Evolutionary conservation across 306 rosid genomes (phyloP).

Genomic region (Cucumis hystrix): DNA sequence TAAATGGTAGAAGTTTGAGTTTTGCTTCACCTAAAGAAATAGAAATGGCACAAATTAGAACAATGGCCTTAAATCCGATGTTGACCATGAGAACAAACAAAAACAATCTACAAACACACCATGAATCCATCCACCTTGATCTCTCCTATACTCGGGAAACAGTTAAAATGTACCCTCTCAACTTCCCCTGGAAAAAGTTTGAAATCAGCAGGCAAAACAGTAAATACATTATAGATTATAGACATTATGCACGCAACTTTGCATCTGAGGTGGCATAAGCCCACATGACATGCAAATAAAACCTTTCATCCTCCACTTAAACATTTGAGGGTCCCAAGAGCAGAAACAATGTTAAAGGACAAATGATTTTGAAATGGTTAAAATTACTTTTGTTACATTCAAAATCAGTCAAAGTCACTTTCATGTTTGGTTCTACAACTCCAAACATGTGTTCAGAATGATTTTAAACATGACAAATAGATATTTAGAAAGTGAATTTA

Average conservation of each 20-base stretch:
- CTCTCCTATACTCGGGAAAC: slow-evolving; percentile 51
- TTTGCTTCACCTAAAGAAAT: slow-evolving; percentile 43
- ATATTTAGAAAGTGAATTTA: too few relatives aligned
- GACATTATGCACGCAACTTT: not conserved
- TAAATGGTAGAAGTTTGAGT: slow-evolving; percentile 42
- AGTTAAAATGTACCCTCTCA: slow-evolving; percentile 44
- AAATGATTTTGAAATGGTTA: too few relatives aligned
- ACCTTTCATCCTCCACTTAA: not conserved
- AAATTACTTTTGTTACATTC: too few relatives aligned
- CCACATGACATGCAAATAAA: not conserved
- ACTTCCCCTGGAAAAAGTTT: slow-evolving; percentile 43
- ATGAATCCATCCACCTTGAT: slow-evolving; percentile 47
- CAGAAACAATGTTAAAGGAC: not conserved
- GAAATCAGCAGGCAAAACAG: not conserved
- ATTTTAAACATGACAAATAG: not conserved
- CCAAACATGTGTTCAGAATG: not conserved
- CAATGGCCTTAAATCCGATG: not conserved
- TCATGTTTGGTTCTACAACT: too few relatives aligned
- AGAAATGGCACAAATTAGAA: not conserved
- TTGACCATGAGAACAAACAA: slow-evolving; percentile 1
- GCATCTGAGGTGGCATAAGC: not conserved
- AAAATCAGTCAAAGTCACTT: too few relatives aligned
- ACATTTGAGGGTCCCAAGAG: not conserved
- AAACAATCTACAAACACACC: slow-evolving; percentile 25
- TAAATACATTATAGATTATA: not conserved